Base-by-base conservation (phyloP, 139 green algal genomes). In the Raphidocelis subcapitata region DNA sequence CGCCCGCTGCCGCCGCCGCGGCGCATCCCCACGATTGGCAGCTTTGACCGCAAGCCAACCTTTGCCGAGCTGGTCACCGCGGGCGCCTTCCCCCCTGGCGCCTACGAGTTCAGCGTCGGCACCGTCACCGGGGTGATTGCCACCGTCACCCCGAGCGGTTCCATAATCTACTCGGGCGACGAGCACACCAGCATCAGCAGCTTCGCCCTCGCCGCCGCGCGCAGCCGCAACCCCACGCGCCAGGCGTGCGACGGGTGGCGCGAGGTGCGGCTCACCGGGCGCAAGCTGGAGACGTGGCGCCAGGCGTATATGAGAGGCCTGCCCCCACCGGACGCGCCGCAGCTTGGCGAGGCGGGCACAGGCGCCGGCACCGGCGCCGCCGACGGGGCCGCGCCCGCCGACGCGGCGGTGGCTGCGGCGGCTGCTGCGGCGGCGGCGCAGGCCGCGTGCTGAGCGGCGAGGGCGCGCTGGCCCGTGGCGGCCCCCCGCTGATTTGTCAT, bases 191-290 rank as follows among this genome's bases (percentile, higher is more conserved):
- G 85, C 57, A 85, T 92, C 49, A 87, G 78, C 66, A 88, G 82
- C 60, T 86, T 92, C 80, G 87, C 87, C 31, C 72, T 92, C 41
- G 62, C 85, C n/a, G 87, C 87, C 49, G 75, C 89, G 41, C 74
- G 83, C 26, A 70, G 82, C 70, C 66, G 86, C 44, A 92, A 92
- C 64, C 85, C 86, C 46, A 69, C 66, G 21, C 74, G 86, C 56
- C 75, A 85, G 76, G 76, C 84, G 0, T 91, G 85, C 67, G 84
- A 91, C 32, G 85, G 84, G 3, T 92, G 86, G 86, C 85, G 88
- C 67, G 85, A 92, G 71, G 86, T 91, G 29, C 67, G 82, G 5
- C 78, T 75, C 62, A 65, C 82, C 24, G 84, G 84, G 5, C 66
- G 76, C 23, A 84, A 84, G 71, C 59, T 90, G 64, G 83, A 90